A percentile compares a stretch with the other conserved stretches of the same genome.
Conservation (phyloP, 805 yeast species). For the Babjeviella inositovora region DNA sequence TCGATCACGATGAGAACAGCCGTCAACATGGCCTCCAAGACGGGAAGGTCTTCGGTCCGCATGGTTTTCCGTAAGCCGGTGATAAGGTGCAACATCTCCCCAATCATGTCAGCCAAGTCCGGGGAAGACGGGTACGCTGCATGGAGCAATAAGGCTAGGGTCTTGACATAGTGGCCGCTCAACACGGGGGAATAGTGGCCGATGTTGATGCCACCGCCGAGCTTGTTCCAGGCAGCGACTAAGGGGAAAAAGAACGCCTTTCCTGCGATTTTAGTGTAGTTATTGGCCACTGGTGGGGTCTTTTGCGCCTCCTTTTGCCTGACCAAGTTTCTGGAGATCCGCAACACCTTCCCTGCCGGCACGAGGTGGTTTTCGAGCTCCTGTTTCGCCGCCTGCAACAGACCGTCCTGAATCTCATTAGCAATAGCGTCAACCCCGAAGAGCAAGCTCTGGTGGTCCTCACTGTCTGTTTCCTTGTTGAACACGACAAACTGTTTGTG, state of each 20-base stretch:
- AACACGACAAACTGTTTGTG: constrained; percentile 7
- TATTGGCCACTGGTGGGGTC: constrained; percentile 6
- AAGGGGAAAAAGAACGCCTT: constrained; percentile 36
- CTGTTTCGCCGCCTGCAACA: too few relatives aligned
- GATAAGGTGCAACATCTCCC: constrained; percentile 26
- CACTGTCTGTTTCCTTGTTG: constrained; percentile 6
- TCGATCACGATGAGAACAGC: too few relatives aligned
- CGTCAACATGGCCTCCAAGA: too few relatives aligned
- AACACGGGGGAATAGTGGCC: constrained; percentile 40
- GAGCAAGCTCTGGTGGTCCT: constrained; percentile 2
- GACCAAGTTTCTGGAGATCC: constrained; percentile 9
- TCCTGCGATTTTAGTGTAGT: constrained; percentile 26
- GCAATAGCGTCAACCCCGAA: constrained; percentile 3
- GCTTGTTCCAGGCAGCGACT: constrained; percentile 26
- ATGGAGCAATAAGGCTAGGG: constrained; percentile 38
- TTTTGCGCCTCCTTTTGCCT: constrained; percentile 3
- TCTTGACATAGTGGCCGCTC: constrained; percentile 40
- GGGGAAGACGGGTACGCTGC: constrained; percentile 38
- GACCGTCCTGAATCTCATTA: constrained; percentile 11
- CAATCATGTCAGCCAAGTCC: constrained; percentile 37
- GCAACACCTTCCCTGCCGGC: constrained; percentile 9
- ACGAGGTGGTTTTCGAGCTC: too few relatives aligned
- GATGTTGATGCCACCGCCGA: constrained; percentile 23
- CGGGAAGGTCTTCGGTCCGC: too few relatives aligned
- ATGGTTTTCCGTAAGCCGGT: constrained; percentile 7